These are phyloP conservation scores for Puccinia novopanici DNA, from an alignment of 1,284 basidiomycete genomes.

Conservation along the genomic window DNA sequence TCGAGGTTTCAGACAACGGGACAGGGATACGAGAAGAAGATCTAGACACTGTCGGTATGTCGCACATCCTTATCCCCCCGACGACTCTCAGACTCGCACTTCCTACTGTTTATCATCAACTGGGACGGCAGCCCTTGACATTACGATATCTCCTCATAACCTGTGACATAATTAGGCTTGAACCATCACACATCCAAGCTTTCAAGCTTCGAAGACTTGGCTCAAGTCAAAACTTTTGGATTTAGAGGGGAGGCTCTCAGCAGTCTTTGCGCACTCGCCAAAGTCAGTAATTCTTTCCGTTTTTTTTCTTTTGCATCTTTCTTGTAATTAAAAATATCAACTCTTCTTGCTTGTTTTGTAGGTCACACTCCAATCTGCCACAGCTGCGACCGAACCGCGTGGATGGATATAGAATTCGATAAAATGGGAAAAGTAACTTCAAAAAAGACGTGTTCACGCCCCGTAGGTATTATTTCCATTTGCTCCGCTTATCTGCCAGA, in stretches of 20 bases:
- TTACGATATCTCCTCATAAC: constrained; percentile 22
- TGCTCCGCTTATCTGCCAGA: background rate
- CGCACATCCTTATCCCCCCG: background rate
- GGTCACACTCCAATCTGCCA: constrained; percentile 47
- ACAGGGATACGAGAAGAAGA: constrained; percentile 77
- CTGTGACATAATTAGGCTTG: constrained; percentile 64
- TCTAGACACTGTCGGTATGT: constrained; percentile 74
- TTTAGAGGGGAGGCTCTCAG: constrained; percentile 95
- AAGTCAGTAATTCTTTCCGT: constrained; percentile 56
- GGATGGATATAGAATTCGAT: constrained; percentile 50
- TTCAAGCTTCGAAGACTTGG: constrained; percentile 72
- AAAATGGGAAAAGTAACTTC: constrained; percentile 44
- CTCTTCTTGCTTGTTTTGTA: background rate
- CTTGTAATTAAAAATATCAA: too few species aligned
- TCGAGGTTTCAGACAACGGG: constrained; percentile 94
- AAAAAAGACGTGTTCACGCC: constrained; percentile 48
- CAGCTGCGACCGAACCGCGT: constrained; percentile 36
- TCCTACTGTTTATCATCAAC: background rate
- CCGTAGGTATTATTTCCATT: constrained; percentile 54
- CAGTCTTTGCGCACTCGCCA: constrained; percentile 82
- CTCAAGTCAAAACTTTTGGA: constrained; percentile 79
- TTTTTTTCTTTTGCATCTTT: too few species aligned
- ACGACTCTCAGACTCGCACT: background rate
- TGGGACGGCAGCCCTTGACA: constrained; percentile 26
- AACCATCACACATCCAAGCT: constrained; percentile 96